Percentiles rank a stretch among this genome's conserved stretches.
Evolutionary conservation across 1,284 basidiomycete species (phyloP).

Genomic region (Peniophora sp.): DNA sequence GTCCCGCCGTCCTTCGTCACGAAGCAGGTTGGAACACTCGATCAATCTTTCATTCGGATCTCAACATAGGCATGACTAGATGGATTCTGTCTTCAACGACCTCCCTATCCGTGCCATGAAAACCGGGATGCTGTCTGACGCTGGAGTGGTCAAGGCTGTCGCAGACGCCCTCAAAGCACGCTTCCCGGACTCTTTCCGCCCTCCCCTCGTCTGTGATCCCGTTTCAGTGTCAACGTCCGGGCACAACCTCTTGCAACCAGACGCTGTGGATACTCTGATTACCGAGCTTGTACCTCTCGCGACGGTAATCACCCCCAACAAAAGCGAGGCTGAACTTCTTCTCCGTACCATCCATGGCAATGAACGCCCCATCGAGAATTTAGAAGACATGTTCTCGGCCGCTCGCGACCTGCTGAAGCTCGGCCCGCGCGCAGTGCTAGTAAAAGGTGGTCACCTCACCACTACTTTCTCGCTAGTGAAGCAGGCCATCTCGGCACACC

Average conservation of each 20-base stretch:
- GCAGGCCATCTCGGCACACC: constrained; percentile 17
- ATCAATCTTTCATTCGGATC: not conserved
- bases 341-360: constrained; percentile 3
- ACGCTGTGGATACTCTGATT: constrained; percentile 59
- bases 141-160: constrained; percentile 36
- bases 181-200: constrained; percentile 22
- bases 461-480: constrained; percentile 38
- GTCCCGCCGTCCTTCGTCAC: constrained; percentile 62
- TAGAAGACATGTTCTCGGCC: constrained; percentile 62
- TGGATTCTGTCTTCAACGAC: constrained; percentile 71
- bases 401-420: constrained; percentile 44
- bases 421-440: constrained; percentile 56
- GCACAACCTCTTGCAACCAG: constrained; percentile 65
- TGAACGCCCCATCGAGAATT: constrained; percentile 29
- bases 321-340: constrained; percentile 72
- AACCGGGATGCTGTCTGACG: constrained; percentile 80
- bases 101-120: constrained; percentile 75
- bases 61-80: constrained; percentile 30
- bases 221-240: constrained; percentile 94
- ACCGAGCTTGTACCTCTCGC: constrained; percentile 66
- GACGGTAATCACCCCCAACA: constrained; percentile 82
- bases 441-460: constrained; percentile 85
- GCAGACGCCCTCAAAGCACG: constrained; percentile 34
- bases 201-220: constrained; percentile 75
- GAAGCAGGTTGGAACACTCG: constrained; percentile 46